Percentiles rank a stretch among this genome's conserved stretches.
Conservation (phyloP, 441 rosid genomes). For the Aquilaria agallochum region DNA sequence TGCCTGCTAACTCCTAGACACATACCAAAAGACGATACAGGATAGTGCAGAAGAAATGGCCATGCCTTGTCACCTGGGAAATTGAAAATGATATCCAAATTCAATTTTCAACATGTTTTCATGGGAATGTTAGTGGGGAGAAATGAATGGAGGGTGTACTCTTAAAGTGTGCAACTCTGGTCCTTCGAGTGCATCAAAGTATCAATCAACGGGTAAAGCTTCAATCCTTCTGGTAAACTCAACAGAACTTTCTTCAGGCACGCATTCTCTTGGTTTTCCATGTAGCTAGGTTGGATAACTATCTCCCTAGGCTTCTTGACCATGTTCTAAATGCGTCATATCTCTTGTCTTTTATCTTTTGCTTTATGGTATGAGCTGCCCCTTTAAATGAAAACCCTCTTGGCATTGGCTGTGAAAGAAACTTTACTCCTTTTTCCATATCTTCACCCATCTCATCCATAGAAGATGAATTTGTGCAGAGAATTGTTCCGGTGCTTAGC, state of each 20-base stretch:
- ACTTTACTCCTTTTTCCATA: conserved; percentile 17
- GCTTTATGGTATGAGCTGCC: conserved; percentile 16
- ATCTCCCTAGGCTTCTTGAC: conserved; percentile 80
- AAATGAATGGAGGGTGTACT: conserved; percentile 28
- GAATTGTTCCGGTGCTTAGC: conserved; percentile 8
- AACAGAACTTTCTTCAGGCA: conserved; percentile 14
- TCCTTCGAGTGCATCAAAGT: conserved; percentile 79
- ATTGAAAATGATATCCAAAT: background rate
- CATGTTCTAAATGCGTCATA: conserved; percentile 81
- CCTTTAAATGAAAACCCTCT: conserved; percentile 25
- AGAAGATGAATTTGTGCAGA: conserved; percentile 10
- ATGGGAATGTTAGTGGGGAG: background rate
- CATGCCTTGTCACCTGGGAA: conserved; percentile 64
- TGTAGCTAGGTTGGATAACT: conserved; percentile 43
- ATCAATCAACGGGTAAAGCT: conserved; percentile 61
- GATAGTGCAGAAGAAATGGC: conserved; percentile 87
- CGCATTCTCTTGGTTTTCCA: conserved; percentile 35
- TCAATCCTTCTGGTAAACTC: conserved; percentile 30
- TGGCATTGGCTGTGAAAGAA: conserved; percentile 69
- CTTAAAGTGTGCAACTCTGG: conserved; percentile 79
- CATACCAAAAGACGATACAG: conserved; percentile 75
- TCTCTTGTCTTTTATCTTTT: conserved; percentile 45
- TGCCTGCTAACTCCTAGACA: conserved; percentile 91
- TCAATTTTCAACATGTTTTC: background rate
- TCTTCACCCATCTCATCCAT: background rate